Evolutionary conservation across 371 early-diverging fungal species (phyloP).

Genomic region (Massospora cicadina): DNA sequence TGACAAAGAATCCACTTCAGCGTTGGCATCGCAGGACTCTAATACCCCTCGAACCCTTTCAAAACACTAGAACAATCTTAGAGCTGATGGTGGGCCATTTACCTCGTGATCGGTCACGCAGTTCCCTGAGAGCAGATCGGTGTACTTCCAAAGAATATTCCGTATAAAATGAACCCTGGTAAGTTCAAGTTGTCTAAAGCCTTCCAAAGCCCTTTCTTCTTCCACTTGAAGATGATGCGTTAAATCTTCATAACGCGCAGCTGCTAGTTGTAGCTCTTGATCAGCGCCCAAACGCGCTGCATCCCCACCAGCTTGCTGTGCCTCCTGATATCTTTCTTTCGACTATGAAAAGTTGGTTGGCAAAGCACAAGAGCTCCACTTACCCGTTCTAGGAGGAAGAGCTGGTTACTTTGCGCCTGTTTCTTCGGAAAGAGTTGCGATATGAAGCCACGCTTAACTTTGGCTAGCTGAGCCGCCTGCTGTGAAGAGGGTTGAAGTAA

Average conservation of each 20-base stretch:
- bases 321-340: constrained; percentile 2
- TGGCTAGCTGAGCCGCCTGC: constrained; percentile 1
- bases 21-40: constrained; percentile 3
- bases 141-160: constrained; percentile 8
- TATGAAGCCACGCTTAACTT: neutral
- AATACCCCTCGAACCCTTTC: constrained; percentile 9
- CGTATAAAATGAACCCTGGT: constrained; percentile 7
- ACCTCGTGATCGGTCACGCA: constrained; percentile 11
- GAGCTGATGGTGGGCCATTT: neutral
- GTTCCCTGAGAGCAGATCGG: constrained; percentile 4
- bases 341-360: constrained; percentile 1
- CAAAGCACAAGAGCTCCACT: neutral
- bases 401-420: neutral
- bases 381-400: constrained; percentile 4
- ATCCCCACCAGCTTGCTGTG: constrained; percentile 3
- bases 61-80: neutral
- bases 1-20: constrained; percentile 5
- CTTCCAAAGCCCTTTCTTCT: neutral
- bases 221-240: neutral
- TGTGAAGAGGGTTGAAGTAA: constrained; percentile 6
- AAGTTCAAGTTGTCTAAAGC: constrained; percentile 3
- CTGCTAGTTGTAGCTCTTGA: neutral
- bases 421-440: neutral
- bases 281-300: neutral
- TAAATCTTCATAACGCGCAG: neutral